A percentile compares a stretch with the other conserved stretches of the same genome.
Conservation (phyloP, 2,329 filamentous ascomycete genomes). For the Colletotrichum gigasporum region DNA sequence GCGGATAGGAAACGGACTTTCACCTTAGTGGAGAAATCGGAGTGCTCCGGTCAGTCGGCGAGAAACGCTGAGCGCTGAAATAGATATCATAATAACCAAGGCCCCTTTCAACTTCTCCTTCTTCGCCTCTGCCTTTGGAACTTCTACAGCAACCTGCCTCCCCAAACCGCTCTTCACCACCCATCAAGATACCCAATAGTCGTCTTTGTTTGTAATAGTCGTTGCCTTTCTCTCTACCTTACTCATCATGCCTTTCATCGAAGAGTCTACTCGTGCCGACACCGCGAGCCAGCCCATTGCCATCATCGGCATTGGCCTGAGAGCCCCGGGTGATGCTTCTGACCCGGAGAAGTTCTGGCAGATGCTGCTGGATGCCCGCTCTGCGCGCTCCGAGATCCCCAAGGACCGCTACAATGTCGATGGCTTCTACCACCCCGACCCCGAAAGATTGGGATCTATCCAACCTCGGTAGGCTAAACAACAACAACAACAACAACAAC, state of each 20-base stretch:
- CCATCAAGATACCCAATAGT: slow-evolving; percentile 15
- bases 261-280: slow-evolving; percentile 1
- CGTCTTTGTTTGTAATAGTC: background rate
- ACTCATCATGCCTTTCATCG: slow-evolving; percentile 19
- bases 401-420: slow-evolving; percentile 34
- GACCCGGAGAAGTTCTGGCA: slow-evolving; percentile 48
- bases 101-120: background rate
- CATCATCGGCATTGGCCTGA: slow-evolving; percentile 49
- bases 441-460: slow-evolving; percentile 34
- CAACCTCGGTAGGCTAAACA: slow-evolving; percentile 23
- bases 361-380: slow-evolving; percentile 34
- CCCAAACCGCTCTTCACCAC: background rate
- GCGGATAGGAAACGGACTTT: too few species aligned
- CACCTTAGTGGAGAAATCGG: too few species aligned
- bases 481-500: background rate
- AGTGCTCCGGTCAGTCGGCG: too few species aligned
- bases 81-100: background rate
- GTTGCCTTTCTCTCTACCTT: background rate
- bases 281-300: slow-evolving; percentile 44
- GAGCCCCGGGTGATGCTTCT: slow-evolving; percentile 46
- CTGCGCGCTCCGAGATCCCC: slow-evolving; percentile 33
- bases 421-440: slow-evolving; percentile 35
- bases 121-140: background rate
- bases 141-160: background rate
- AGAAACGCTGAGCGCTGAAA: too few species aligned